Evolutionary conservation across 352 stramenopile species (phyloP).

Genomic region (Pythium guiyangense): DNA sequence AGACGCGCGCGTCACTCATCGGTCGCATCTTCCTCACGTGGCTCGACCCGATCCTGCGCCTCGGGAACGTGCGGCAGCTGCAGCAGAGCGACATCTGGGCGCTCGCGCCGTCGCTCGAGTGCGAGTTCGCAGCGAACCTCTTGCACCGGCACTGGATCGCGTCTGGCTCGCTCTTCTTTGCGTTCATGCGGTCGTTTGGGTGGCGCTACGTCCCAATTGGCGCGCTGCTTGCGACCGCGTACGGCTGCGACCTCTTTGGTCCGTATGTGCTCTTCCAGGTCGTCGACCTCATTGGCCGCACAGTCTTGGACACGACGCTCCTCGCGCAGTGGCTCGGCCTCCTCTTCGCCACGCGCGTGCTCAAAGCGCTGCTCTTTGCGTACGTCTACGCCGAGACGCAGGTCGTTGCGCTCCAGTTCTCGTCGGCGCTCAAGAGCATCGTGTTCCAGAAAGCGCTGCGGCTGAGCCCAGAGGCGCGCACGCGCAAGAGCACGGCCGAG

Average conservation of each 20-base stretch:
- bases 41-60: slow-evolving; percentile 34
- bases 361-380: slow-evolving; percentile 58
- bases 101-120: slow-evolving; percentile 32
- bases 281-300: slow-evolving; percentile 38
- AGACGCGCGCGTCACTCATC: slow-evolving; percentile 38
- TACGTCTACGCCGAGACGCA: slow-evolving; percentile 64
- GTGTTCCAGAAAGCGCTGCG: slow-evolving; percentile 72
- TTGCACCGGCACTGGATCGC: slow-evolving; percentile 58
- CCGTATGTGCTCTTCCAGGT: slow-evolving; percentile 64
- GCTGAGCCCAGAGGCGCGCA: slow-evolving; percentile 26
- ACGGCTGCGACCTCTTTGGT: slow-evolving; percentile 51
- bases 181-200: slow-evolving; percentile 50
- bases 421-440: slow-evolving; percentile 61
- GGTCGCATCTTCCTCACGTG: slow-evolving; percentile 42
- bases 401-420: slow-evolving; percentile 55
- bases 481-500: slow-evolving; percentile 32
- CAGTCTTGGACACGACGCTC: slow-evolving; percentile 16
- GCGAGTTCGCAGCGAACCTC: slow-evolving; percentile 40
- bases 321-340: slow-evolving; percentile 56
- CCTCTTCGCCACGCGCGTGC: slow-evolving; percentile 54
- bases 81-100: slow-evolving; percentile 55
- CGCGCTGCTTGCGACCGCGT: slow-evolving; percentile 30
- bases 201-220: slow-evolving; percentile 40
- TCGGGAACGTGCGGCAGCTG: slow-evolving; percentile 26
- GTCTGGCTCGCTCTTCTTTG: slow-evolving; percentile 43